Conservation (phyloP, 805 yeast genomes). For the Candida boleticola region DNA sequence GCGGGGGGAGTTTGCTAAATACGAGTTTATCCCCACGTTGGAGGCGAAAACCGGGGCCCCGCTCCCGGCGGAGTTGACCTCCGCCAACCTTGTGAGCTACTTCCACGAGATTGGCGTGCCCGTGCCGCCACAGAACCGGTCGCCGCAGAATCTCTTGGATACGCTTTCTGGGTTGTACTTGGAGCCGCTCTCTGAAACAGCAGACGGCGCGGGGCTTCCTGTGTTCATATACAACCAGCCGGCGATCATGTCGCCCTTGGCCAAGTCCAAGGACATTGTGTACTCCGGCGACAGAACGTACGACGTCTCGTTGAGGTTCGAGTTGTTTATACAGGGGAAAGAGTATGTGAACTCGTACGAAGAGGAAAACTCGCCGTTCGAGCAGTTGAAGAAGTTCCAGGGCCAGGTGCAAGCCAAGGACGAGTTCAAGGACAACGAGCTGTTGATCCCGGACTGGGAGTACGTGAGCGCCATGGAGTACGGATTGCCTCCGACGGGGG, state of each 20-base stretch:
- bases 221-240: slow-evolving; percentile 84
- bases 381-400: slow-evolving; percentile 62
- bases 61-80: slow-evolving; percentile 46
- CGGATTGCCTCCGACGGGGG: slow-evolving; percentile 98
- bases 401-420: slow-evolving; percentile 52
- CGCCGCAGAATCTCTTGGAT: slow-evolving; percentile 64
- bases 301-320: slow-evolving; percentile 69
- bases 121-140: slow-evolving; percentile 32
- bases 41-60: slow-evolving; percentile 49
- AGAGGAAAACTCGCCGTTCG: slow-evolving; percentile 87
- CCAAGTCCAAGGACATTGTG: slow-evolving; percentile 54
- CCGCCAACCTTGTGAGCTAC: slow-evolving; percentile 41
- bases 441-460: slow-evolving; percentile 66
- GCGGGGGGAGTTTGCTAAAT: slow-evolving; percentile 14
- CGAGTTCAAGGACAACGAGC: slow-evolving; percentile 55
- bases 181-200: slow-evolving; percentile 55
- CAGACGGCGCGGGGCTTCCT: slow-evolving; percentile 42
- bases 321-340: slow-evolving; percentile 72
- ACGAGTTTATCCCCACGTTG: slow-evolving; percentile 68
- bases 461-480: slow-evolving; percentile 79
- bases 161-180: slow-evolving; percentile 56
- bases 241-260: slow-evolving; percentile 78
- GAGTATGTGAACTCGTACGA: slow-evolving; percentile 94
- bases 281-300: slow-evolving; percentile 28
- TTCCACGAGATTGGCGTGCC: slow-evolving; percentile 34